Evolutionary conservation across 2,329 filamentous ascomycete genomes (phyloP), one percentile per base, ranked within the genome.

Genomic region (Pseudocercospora musae): DNA sequence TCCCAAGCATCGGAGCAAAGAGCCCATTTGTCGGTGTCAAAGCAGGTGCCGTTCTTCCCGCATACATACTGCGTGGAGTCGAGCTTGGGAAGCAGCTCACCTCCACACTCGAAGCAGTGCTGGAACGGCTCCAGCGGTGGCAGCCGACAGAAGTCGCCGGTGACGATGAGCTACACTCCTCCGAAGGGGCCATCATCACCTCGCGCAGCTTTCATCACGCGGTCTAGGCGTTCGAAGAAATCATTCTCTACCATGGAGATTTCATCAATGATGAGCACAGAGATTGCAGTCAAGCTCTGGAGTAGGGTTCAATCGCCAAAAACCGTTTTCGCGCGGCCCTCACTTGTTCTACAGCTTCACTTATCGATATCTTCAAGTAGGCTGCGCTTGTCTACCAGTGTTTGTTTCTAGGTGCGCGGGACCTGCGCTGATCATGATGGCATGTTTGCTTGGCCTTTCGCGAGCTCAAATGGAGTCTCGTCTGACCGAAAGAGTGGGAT

Each of bases 221-320:
- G 71, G 60, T 84, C 82, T 11, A 85, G 72, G 8, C 84, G 79
- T 62, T 84, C 80, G 29, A 86, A 80, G 55, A 81, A 76, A 5
- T 79, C 70, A 58, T 81, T 84, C 55, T 86, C 84, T 0, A 88
- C 78, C 87, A 89, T 89, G 62, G 82, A 86, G 62, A 89, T 84
- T 71, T 89, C 87, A 67, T 89, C 86, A 15, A 89, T 84, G 33
- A 89, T 79, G 1, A 89, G 76, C 0, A 87, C 81, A 55, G 29
- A 31, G 8, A 10, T 11, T 11, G 29, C 2, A 31, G 29, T 11
- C 9, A 31, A 11, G 3, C 29, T 31, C 29, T 31, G 10, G 29
- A 11, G 10, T 31, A 31, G 9, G 29, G 13, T 11, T 3, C 13
- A 11, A 13, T 13, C 29, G 4, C 29, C 10, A 4, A 31, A 31